These are phyloP conservation scores for Malassezia nana DNA, from an alignment of 1,284 basidiomycete genomes.

Conservation along the genomic window DNA sequence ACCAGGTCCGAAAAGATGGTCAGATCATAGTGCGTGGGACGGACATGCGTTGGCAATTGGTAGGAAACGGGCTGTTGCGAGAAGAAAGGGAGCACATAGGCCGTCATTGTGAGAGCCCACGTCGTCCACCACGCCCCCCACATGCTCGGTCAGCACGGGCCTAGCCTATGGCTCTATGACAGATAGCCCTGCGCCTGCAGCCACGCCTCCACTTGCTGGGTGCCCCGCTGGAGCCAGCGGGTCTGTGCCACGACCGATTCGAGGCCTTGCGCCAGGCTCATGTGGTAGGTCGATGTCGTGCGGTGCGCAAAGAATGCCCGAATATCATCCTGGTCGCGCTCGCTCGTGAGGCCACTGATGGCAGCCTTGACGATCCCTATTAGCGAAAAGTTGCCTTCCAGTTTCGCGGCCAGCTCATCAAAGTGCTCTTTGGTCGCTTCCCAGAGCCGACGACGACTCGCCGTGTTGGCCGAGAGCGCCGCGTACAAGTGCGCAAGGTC, in stretches of 20 bases:
- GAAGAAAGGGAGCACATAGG: not conserved
- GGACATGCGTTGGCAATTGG: slow-evolving; percentile 66
- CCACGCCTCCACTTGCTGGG: slow-evolving; percentile 54
- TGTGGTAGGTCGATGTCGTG: slow-evolving; percentile 50
- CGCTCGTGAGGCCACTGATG: slow-evolving; percentile 58
- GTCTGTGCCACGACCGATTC: slow-evolving; percentile 59
- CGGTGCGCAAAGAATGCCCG: slow-evolving; percentile 56
- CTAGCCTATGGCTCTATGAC: not conserved
- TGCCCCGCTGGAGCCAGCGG: slow-evolving; percentile 58
- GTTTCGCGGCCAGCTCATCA: slow-evolving; percentile 55
- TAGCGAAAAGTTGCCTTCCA: slow-evolving; percentile 50
- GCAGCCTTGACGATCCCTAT: slow-evolving; percentile 51
- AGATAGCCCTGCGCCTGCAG: slow-evolving; percentile 51
- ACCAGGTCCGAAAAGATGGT: slow-evolving; percentile 68
- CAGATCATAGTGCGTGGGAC: slow-evolving; percentile 68
- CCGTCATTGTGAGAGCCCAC: not conserved
- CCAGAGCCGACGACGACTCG: slow-evolving; percentile 46
- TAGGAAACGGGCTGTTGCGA: slow-evolving; percentile 49
- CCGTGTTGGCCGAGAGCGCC: slow-evolving; percentile 39
- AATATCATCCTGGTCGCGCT: slow-evolving; percentile 61
- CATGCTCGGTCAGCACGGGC: not conserved
- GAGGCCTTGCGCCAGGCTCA: slow-evolving; percentile 59
- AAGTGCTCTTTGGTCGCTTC: slow-evolving; percentile 45
- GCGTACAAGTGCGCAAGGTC: slow-evolving; percentile 47
- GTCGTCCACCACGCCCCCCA: not conserved